Conservation (phyloP, 2,329 filamentous ascomycete genomes). For the Aspergillus caelatus region DNA sequence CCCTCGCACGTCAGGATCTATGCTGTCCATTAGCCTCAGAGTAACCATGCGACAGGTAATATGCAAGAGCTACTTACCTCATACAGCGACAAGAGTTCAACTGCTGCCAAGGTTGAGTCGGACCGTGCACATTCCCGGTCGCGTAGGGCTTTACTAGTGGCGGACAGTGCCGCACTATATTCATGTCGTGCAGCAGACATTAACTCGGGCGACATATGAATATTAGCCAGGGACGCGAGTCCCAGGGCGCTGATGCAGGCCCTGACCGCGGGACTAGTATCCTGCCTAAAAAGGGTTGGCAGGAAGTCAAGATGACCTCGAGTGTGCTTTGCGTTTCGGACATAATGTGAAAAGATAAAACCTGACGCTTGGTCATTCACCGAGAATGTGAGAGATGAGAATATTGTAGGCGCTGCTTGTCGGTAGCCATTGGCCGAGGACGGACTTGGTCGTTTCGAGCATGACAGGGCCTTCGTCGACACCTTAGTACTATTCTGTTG, state of each 20-base stretch:
- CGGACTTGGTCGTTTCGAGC: neutral
- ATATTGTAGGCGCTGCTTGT: neutral
- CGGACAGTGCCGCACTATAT: conserved; percentile 16
- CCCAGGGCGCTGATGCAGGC: conserved; percentile 17
- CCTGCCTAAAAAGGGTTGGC: conserved; percentile 3
- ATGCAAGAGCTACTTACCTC: conserved; percentile 12
- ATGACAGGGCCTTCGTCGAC: neutral
- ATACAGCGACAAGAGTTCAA: conserved; percentile 19
- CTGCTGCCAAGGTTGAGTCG: conserved; percentile 22
- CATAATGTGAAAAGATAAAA: conserved; percentile 15
- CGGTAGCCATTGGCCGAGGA: neutral
- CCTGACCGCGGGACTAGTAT: conserved; percentile 14
- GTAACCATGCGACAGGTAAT: neutral
- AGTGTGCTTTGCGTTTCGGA: conserved; percentile 8
- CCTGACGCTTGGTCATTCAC: conserved; percentile 12
- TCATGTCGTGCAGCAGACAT: conserved; percentile 6
- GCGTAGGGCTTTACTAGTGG: conserved; percentile 16
- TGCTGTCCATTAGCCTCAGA: neutral
- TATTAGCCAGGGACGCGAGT: conserved; percentile 16
- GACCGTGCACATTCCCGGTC: conserved; percentile 9
- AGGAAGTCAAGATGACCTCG: conserved; percentile 17
- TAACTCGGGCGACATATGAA: conserved; percentile 5
- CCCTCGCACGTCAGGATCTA: conserved; percentile 5
- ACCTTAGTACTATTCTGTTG: neutral
- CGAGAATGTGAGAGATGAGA: neutral